phyloP scores from a whole-genome alignment of 805 yeast species.

The Huiozyma naganishii region DNA sequence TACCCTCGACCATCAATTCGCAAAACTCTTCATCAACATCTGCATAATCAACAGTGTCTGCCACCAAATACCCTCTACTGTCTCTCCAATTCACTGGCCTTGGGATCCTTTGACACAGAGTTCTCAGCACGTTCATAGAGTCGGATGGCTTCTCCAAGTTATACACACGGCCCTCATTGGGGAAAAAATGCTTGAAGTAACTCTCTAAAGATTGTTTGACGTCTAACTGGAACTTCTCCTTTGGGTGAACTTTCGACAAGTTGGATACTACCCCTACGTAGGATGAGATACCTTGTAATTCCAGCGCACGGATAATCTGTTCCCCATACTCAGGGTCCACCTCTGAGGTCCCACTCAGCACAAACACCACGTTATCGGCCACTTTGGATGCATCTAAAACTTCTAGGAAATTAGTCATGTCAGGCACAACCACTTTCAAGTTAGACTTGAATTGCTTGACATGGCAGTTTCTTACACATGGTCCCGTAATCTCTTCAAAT shows the following conservation, averaged over 20 bases:
- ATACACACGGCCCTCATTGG: conserved; percentile 68
- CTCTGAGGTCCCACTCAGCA: conserved; percentile 78
- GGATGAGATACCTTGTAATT: conserved; percentile 84
- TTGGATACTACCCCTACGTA: conserved; percentile 73
- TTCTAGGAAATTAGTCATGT: conserved; percentile 50
- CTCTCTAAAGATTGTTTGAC: conserved; percentile 52
- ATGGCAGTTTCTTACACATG: conserved; percentile 36
- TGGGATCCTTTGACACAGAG: conserved; percentile 78
- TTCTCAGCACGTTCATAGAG: conserved; percentile 59
- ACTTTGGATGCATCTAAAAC: conserved; percentile 79
- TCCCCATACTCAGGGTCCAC: conserved; percentile 76
- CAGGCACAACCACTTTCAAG: conserved; percentile 63
- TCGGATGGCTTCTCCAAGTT: conserved; percentile 61
- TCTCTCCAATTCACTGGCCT: conserved; percentile 86
- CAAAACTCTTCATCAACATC: conserved; percentile 23
- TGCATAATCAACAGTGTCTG: conserved; percentile 42
- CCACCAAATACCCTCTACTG: conserved; percentile 75
- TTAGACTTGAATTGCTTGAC: conserved; percentile 64
- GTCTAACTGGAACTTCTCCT: conserved; percentile 67
- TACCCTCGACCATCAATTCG: conserved; percentile 60
- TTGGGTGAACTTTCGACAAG: conserved; percentile 52
- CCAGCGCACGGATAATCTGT: conserved; percentile 76
- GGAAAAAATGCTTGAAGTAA: conserved; percentile 65
- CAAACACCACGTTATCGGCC: conserved; percentile 82
- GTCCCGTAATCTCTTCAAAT: conserved; percentile 21